Percentiles rank a stretch among this genome's conserved stretches.
Conservation (phyloP, 352 stramenopile genomes). For the Globisporangium nagaii region DNA sequence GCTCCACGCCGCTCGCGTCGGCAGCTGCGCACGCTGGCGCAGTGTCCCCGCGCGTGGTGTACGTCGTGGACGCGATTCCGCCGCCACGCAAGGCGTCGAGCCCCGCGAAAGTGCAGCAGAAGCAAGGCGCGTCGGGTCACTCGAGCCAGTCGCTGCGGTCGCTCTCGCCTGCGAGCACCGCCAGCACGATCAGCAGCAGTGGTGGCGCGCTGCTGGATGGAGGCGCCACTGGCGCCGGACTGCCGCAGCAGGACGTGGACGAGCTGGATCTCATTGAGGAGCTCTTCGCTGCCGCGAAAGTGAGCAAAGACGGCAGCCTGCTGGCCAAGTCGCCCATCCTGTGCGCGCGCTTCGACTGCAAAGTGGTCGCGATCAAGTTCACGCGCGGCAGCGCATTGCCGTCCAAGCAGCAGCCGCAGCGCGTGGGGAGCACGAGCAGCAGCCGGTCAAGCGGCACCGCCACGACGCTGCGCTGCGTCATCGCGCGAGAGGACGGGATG, state of each 20-base stretch:
- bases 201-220: neutral
- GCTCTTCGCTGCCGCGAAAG: slow-evolving; percentile 44
- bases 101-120: slow-evolving; percentile 5
- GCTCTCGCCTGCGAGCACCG: slow-evolving; percentile 12
- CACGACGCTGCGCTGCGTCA: slow-evolving; percentile 55
- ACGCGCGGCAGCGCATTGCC: slow-evolving; percentile 20
- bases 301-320: slow-evolving; percentile 57
- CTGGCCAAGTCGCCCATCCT: slow-evolving; percentile 64
- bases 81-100: slow-evolving; percentile 21
- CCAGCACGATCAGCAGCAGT: slow-evolving; percentile 23
- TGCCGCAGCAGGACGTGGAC: slow-evolving; percentile 37
- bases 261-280: slow-evolving; percentile 69
- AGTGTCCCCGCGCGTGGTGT: slow-evolving; percentile 41
- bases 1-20: neutral
- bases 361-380: slow-evolving; percentile 61
- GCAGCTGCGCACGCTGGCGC: neutral
- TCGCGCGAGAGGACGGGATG: slow-evolving; percentile 73
- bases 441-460: slow-evolving; percentile 3
- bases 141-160: neutral
- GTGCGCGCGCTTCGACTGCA: slow-evolving; percentile 69
- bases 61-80: slow-evolving; percentile 69
- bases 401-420: slow-evolving; percentile 6
- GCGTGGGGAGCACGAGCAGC: slow-evolving; percentile 9
- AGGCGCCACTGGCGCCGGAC: neutral
- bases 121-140: neutral